Base-by-base conservation (phyloP, 768 basidiomycete genomes). In the Butyriboletus loyo region DNA sequence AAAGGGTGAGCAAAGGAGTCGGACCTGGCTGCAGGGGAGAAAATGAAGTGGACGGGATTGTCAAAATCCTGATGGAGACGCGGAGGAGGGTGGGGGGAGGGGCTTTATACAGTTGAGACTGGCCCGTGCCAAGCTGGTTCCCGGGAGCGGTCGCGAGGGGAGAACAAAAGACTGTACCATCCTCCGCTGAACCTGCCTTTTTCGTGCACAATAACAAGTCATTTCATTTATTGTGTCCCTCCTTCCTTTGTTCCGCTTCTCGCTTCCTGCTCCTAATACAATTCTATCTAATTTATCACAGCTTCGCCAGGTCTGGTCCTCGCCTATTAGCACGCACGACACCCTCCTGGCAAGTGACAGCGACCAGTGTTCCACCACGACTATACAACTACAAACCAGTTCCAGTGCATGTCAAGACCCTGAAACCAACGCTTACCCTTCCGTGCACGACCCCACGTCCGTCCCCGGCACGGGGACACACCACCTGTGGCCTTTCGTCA, bases 281-380 rank as follows among this genome's bases (percentile, higher is more conserved):
- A 25, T 56, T 56, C 50, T 39, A 52, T 52, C 41, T 44, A 37
- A 49, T 43, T 42, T 34, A 49, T 51, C 44, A 66, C 49, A 63
- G 49, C 55, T 60, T 66, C 49, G 60, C 58, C 41, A 49, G 51
- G 51, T 67, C 67, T 14, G 77, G 77, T 13, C 72, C 77, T 55
- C 77, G 75, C 56, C 76, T 71, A 58, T 79, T 73, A 28, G 82
- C 83, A 37, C 88, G 79, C 37, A 89, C 75, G 8, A 89, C 85
- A 7, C 89, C 90, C 73, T 92, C 90, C 65, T 92, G 90, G 24
- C 86, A 82, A 27, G 81, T 84, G 13, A 88, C 81, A n/a, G 89
- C 90, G 24, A 91, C 76, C 13, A 92, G 71, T 7, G 64, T 77
- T 8, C 89, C 89, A 24, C 69, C 66, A 25, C 76, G 81, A n/a